phyloP scores from a whole-genome alignment of 2,329 filamentous ascomycete species.

The Apiospora aurea region DNA sequence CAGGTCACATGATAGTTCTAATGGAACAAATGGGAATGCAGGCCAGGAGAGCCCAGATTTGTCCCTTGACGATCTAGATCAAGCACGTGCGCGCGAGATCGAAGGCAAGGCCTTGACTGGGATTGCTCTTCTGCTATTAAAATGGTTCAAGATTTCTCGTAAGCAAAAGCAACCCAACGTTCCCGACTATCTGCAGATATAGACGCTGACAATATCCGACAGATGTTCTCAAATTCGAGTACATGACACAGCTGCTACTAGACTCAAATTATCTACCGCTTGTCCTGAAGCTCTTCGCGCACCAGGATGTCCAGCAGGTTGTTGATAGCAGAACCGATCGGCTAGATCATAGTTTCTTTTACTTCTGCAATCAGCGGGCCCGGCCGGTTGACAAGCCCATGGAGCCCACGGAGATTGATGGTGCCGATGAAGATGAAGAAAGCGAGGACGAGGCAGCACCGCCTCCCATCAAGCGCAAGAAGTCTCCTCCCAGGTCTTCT shows the following conservation, averaged over 20 bases:
- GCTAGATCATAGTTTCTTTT: conserved; percentile 87
- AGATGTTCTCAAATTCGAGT: conserved; percentile 97
- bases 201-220: neutral
- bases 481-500: conserved; percentile 51
- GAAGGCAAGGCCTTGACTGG: conserved; percentile 92
- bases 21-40: conserved; percentile 41
- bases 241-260: conserved; percentile 88
- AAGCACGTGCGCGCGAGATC: conserved; percentile 83
- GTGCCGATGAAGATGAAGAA: conserved; percentile 54
- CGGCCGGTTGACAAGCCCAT: conserved; percentile 39
- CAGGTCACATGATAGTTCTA: conserved; percentile 40
- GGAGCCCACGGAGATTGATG: conserved; percentile 43
- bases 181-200: neutral
- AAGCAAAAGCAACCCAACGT: conserved; percentile 47
- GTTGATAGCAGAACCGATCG: conserved; percentile 87
- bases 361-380: conserved; percentile 73
- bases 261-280: conserved; percentile 96
- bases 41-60: conserved; percentile 53
- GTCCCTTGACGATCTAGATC: conserved; percentile 80
- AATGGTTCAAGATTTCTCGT: conserved; percentile 97
- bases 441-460: conserved; percentile 82
- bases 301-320: conserved; percentile 91
- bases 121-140: conserved; percentile 83
- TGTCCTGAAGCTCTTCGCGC: conserved; percentile 89
- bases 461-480: conserved; percentile 76